Evolutionary conservation across 1,284 basidiomycete species (phyloP).

Genomic region (Rugosomyces carneus): DNA sequence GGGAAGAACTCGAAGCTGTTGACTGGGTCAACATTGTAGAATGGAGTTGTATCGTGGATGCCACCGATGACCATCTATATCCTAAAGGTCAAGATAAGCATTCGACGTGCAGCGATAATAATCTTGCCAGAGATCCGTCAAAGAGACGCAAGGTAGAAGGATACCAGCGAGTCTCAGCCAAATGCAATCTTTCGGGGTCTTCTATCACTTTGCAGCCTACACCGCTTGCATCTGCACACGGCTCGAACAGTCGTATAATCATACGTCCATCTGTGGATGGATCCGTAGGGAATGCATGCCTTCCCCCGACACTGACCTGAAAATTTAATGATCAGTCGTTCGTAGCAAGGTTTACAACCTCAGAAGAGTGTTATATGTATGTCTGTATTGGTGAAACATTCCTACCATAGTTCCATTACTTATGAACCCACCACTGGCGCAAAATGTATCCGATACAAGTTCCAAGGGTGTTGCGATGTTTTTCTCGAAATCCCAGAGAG

Average conservation of each 20-base stretch:
- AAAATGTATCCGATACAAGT: constrained; percentile 43
- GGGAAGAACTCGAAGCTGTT: constrained; percentile 52
- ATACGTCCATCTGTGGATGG: constrained; percentile 22
- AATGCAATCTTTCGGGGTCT: constrained; percentile 30
- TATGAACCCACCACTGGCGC: constrained; percentile 38
- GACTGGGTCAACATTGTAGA: constrained; percentile 37
- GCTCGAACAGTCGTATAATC: constrained; percentile 34
- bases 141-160: constrained; percentile 36
- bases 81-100: neutral
- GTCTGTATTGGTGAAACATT: neutral
- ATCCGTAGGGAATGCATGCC: constrained; percentile 22
- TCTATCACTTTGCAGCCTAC: constrained; percentile 35
- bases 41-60: constrained; percentile 27
- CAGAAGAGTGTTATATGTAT: neutral
- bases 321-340: neutral
- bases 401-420: constrained; percentile 41
- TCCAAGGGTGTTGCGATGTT: constrained; percentile 24
- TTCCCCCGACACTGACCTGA: constrained; percentile 37
- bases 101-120: neutral
- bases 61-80: constrained; percentile 36
- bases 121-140: constrained; percentile 30
- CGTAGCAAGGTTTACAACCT: neutral
- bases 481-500: constrained; percentile 35
- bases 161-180: constrained; percentile 39
- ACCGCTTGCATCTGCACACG: constrained; percentile 30